These are phyloP conservation scores for Acarospora socialis DNA, from an alignment of 2,329 filamentous ascomycete genomes.

Conservation along the genomic window DNA sequence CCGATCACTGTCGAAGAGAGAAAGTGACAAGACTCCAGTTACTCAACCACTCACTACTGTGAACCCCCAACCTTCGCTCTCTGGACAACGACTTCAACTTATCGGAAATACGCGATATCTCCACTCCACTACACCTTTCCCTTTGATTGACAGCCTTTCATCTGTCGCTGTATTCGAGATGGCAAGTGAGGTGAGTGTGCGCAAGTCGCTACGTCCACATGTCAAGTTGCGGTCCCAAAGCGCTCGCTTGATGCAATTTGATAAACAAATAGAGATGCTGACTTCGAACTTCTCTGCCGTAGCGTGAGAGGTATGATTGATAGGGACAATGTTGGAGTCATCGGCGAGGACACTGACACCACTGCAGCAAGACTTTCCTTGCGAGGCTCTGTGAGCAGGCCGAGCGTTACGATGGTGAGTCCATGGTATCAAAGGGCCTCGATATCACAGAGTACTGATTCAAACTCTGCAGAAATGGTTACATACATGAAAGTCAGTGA, in stretches of 20 bases:
- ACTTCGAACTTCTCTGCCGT: conserved; percentile 21
- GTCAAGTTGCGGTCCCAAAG: conserved; percentile 17
- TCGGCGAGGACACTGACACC: conserved; percentile 22
- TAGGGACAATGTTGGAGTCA: conserved; percentile 12
- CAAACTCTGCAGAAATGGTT: conserved; percentile 61
- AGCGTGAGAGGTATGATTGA: conserved; percentile 53
- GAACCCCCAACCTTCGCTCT: no score
- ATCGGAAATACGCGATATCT: conserved; percentile 39
- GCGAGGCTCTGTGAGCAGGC: conserved; percentile 99
- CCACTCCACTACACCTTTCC: conserved; percentile 28
- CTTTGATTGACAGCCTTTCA: no score
- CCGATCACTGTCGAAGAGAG: no score
- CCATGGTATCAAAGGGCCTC: no score
- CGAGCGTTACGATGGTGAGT: conserved; percentile 92
- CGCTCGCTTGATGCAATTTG: conserved; percentile 13
- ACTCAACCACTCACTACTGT: no score
- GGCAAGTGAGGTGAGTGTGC: conserved; percentile 15
- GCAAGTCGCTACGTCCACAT: no score
- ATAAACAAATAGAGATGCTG: conserved; percentile 26
- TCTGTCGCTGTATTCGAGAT: no score
- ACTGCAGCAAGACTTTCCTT: conserved; percentile 91
- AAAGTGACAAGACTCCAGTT: no score
- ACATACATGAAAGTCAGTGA: conserved; percentile 83
- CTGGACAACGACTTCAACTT: no score
- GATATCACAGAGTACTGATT: conserved; percentile 19